Conservation (phyloP, 2,329 filamentous ascomycete species). For the Colletotrichum coccodes region DNA sequence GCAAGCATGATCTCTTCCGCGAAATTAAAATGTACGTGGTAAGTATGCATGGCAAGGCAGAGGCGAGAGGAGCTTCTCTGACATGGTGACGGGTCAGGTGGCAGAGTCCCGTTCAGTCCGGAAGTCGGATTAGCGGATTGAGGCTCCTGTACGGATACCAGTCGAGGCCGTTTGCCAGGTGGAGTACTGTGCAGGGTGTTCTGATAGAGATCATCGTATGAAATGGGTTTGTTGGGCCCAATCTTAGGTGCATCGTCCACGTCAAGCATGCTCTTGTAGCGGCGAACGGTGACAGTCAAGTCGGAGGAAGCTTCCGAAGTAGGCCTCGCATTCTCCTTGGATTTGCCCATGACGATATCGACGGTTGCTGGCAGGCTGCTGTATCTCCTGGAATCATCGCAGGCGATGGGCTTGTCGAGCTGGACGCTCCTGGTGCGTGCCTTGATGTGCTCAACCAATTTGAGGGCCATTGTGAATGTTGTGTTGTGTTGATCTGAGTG, state of each 20-base stretch:
- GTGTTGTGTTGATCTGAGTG: conserved; percentile 37
- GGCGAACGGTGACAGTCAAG: conserved; percentile 37
- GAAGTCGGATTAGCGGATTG: not conserved
- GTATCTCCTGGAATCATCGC: conserved; percentile 39
- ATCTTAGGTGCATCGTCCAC: conserved; percentile 60
- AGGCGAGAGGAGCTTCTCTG: conserved; percentile 24
- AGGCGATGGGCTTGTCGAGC: conserved; percentile 48
- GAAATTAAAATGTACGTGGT: conserved; percentile 33
- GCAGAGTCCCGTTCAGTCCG: not conserved
- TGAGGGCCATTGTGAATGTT: conserved; percentile 51
- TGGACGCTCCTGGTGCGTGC: conserved; percentile 60
- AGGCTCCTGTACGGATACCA: conserved; percentile 8
- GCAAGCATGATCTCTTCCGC: conserved; percentile 35
- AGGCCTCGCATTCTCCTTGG: conserved; percentile 21
- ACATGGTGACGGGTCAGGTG: not conserved
- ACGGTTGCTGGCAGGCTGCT: conserved; percentile 40
- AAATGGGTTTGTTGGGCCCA: conserved; percentile 53
- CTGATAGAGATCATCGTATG: conserved; percentile 58
- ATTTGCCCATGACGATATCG: conserved; percentile 12
- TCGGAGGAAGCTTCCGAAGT: conserved; percentile 18
- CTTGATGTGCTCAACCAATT: conserved; percentile 55
- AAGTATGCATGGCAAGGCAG: conserved; percentile 22
- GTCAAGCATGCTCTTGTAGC: conserved; percentile 65
- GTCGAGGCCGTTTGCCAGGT: not conserved
- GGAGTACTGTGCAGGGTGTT: conserved; percentile 17